Base-by-base conservation (phyloP, 495 filamentous ascomycete species). In the Recurvomyces mirabilis region DNA sequence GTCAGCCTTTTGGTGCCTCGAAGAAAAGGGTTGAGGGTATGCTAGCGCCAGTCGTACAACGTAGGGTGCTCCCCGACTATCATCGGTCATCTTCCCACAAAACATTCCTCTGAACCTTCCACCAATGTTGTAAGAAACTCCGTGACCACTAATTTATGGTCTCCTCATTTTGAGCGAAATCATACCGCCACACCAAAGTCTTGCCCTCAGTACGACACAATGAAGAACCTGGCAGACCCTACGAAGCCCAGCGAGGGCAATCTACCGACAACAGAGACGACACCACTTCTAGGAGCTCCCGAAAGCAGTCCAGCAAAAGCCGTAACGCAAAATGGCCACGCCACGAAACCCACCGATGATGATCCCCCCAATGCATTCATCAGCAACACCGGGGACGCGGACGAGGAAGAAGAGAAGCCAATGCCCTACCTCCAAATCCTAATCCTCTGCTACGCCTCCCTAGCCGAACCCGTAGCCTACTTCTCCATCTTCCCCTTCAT, bases 401-500 rank as follows among this genome's bases (percentile, higher is more conserved):
- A 18, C 30, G 57, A 65, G 12, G 54, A 58, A 26, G 53, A 60
- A 22, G 58, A 60, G 24, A 62, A 56, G 18, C 70, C 77, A 7
- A 49, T 85, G 12, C 79, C 78, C 10, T 62, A 63, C 40, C 17
- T 47, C 9, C 81, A 84, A 54, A 71, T 86, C 30, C 50, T 77
- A 30, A 58, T 80, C 3, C 71, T 86, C 17, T 84, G 81, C 61
- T 81, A 71, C 55, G 74, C 75, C 1, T 69, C 79, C 9, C 57
- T 77, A n/a, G 59, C 82, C n/a, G 81, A 86, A 59, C 81, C 81
- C 3, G 65, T 84, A 24, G 77, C 79, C 13, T 86, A 79, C 63
- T 86, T 84, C 63, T 71, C 67, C 52, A 83, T 84, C 56, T 78
- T 86, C 56, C 81, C 81, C 0, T 86, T 79, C 61, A 72, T 86